Percentiles rank a stretch among this genome's conserved stretches.
These are phyloP conservation scores for Marasmius fiardii DNA, from an alignment of 1,284 basidiomycete species.

Conservation along the genomic window DNA sequence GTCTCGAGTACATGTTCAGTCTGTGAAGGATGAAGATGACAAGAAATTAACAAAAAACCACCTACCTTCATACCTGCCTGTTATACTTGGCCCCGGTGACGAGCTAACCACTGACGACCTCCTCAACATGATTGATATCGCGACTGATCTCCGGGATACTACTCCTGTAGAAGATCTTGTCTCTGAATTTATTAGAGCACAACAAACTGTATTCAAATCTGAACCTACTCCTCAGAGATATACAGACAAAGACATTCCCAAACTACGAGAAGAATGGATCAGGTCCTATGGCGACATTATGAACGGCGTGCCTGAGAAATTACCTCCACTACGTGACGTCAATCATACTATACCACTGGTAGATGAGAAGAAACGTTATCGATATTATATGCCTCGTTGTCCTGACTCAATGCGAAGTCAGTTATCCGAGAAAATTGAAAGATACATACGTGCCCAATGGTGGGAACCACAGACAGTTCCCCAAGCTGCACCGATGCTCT, in stretches of 20 bases:
- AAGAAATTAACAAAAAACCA: neutral
- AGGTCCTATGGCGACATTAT: conserved; percentile 17
- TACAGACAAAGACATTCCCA: conserved; percentile 15
- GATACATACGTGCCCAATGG: too few species aligned
- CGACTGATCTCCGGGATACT: neutral
- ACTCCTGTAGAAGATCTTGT: neutral
- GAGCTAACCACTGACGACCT: conserved; percentile 8
- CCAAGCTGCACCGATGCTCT: conserved; percentile 24
- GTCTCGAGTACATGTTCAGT: neutral
- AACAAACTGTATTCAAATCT: neutral
- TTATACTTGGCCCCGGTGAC: conserved; percentile 8
- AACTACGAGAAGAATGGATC: conserved; percentile 16
- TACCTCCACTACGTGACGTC: conserved; percentile 21
- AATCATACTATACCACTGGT: conserved; percentile 25
- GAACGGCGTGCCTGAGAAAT: conserved; percentile 16
- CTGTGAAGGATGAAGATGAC: conserved; percentile 3
- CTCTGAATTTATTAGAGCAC: neutral
- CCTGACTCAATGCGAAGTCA: too few species aligned
- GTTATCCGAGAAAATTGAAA: too few species aligned
- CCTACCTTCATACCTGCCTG: conserved; percentile 5
- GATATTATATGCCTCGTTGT: too few species aligned
- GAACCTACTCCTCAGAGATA: neutral
- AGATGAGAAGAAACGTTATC: conserved; percentile 21
- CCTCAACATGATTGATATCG: too few species aligned
- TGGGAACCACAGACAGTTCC: conserved; percentile 11